A percentile compares a stretch with the other conserved stretches of the same genome.
These are phyloP conservation scores for Penicillium herquei DNA, from an alignment of 495 filamentous ascomycete genomes.

Conservation along the genomic window DNA sequence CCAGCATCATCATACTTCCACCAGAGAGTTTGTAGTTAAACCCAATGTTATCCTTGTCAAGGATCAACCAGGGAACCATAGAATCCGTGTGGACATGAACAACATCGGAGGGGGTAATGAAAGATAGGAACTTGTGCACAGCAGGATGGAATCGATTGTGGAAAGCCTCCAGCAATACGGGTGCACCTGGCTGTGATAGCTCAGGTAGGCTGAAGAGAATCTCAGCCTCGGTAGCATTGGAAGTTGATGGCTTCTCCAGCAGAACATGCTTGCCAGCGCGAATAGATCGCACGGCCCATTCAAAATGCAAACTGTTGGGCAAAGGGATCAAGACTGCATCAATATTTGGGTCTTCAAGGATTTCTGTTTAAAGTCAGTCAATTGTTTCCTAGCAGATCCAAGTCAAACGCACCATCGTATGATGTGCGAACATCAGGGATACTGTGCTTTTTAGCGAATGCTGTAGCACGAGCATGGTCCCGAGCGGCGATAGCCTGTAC, in stretches of 20 bases:
- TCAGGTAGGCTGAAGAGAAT: slow-evolving; percentile 39
- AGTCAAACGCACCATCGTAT: slow-evolving; percentile 27
- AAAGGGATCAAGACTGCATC: slow-evolving; percentile 52
- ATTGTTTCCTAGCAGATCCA: no score
- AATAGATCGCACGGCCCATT: slow-evolving; percentile 53
- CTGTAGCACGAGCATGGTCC: slow-evolving; percentile 43
- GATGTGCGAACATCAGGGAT: slow-evolving; percentile 48
- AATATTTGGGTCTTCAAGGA: slow-evolving; percentile 52
- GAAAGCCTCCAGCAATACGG: slow-evolving; percentile 53
- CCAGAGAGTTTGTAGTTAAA: slow-evolving; percentile 52
- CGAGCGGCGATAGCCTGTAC: slow-evolving; percentile 56
- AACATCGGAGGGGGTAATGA: slow-evolving; percentile 40
- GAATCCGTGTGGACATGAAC: slow-evolving; percentile 29
- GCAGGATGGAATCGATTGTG: slow-evolving; percentile 50
- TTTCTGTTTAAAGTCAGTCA: no score
- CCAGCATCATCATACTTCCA: slow-evolving; percentile 53
- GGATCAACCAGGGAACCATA: slow-evolving; percentile 24
- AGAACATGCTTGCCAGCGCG: slow-evolving; percentile 59
- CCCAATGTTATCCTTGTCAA: slow-evolving; percentile 48
- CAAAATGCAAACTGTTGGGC: slow-evolving; percentile 52
- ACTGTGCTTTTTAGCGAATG: slow-evolving; percentile 52
- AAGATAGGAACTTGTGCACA: slow-evolving; percentile 37
- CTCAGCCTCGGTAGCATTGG: slow-evolving; percentile 48
- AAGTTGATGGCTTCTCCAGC: slow-evolving; percentile 54
- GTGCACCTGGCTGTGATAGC: slow-evolving; percentile 20